Conservation (phyloP, 352 stramenopile species). For the Thraustochytrium striatum region DNA sequence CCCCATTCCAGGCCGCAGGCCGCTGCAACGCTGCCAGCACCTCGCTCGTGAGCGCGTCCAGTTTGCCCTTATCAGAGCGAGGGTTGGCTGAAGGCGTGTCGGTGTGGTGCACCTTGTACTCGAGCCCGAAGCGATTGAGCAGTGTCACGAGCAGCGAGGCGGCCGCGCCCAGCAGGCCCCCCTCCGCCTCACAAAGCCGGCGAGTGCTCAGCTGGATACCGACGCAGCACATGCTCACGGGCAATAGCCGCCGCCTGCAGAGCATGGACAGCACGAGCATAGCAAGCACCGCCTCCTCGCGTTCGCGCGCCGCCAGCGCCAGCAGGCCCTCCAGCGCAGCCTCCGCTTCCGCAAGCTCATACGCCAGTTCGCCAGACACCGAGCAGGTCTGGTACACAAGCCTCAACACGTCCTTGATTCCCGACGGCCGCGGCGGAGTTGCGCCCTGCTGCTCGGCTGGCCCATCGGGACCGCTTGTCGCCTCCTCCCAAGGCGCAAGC, state of each 20-base stretch:
- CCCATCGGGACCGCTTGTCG: too few relatives aligned
- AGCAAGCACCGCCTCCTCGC: slow-evolving; percentile 34
- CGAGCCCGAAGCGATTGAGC: slow-evolving; percentile 41
- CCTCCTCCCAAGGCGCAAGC: too few relatives aligned
- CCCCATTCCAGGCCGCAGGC: neutral
- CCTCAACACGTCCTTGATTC: slow-evolving; percentile 25
- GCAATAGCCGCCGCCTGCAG: slow-evolving; percentile 20
- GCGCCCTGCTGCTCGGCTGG: too few relatives aligned
- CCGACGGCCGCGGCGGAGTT: too few relatives aligned
- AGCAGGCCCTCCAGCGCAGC: slow-evolving; percentile 5
- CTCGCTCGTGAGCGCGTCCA: neutral
- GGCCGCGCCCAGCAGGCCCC: neutral
- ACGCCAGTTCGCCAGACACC: slow-evolving; percentile 12
- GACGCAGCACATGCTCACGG: slow-evolving; percentile 13
- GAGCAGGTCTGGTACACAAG: slow-evolving; percentile 3
- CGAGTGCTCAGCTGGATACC: neutral
- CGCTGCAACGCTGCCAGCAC: neutral
- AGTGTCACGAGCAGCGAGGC: slow-evolving; percentile 18
- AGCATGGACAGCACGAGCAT: slow-evolving; percentile 39
- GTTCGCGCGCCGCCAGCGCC: neutral
- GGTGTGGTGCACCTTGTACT: slow-evolving; percentile 36
- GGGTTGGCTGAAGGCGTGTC: too few relatives aligned
- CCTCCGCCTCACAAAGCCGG: neutral
- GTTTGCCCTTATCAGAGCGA: slow-evolving; percentile 26
- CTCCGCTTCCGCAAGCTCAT: slow-evolving; percentile 4